A percentile compares a stretch with the other conserved stretches of the same genome.
Conservation (phyloP, 2,329 filamentous ascomycete genomes). For the Fusarium mangiferae region DNA sequence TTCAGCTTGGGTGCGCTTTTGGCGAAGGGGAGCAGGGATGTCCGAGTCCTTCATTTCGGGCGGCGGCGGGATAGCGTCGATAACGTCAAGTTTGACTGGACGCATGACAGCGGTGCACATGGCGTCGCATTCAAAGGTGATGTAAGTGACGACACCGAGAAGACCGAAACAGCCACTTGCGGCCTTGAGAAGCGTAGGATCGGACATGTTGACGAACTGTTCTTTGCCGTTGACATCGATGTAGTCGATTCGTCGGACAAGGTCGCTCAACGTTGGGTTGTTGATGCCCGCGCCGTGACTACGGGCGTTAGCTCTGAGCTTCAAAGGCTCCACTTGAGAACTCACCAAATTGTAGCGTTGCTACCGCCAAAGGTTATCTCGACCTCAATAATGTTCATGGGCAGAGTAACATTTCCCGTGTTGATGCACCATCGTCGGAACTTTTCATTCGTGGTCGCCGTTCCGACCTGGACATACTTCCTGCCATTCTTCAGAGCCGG, state of each 20-base stretch:
- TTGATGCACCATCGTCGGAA: neutral
- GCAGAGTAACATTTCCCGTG: neutral
- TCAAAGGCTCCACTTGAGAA: accelerated
- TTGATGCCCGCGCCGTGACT: neutral
- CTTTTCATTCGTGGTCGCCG: neutral
- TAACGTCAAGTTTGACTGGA: neutral
- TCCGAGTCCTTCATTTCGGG: neutral
- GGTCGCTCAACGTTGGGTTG: neutral
- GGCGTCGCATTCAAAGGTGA: neutral
- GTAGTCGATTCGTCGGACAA: neutral
- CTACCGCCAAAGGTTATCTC: neutral
- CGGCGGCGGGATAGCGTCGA: neutral
- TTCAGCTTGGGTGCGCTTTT: neutral
- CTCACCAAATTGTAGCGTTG: neutral
- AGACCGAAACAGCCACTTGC: neutral
- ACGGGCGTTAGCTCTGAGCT: accelerated
- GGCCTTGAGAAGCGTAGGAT: neutral
- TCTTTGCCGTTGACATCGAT: neutral
- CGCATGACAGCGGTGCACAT: neutral
- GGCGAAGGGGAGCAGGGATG: neutral
- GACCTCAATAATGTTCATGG: neutral
- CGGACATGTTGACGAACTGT: neutral
- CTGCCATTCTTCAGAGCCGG: neutral
- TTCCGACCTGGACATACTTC: neutral
- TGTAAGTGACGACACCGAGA: neutral